Percentiles rank a stretch among this genome's conserved stretches.
Evolutionary conservation across 371 early-diverging fungal genomes (phyloP).

Genomic region (Mortierella sp.): DNA sequence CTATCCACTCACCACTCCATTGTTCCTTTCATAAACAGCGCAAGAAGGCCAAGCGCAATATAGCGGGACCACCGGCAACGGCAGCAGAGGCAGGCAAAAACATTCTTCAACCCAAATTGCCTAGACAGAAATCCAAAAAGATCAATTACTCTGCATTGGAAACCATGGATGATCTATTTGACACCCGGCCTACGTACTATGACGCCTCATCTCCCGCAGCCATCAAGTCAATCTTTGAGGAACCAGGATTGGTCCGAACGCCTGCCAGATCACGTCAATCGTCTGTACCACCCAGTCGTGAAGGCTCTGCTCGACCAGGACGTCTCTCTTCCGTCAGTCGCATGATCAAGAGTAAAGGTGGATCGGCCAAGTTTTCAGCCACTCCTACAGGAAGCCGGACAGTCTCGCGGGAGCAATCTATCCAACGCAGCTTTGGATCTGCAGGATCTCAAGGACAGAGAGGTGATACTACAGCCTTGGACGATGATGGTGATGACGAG

Average conservation of each 20-base stretch:
- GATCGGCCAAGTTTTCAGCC: constrained; percentile 32
- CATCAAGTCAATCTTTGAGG: constrained; percentile 50
- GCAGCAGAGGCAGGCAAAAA: constrained; percentile 85
- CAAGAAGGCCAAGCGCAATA: constrained; percentile 53
- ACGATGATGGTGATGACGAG: constrained; percentile 43
- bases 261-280: constrained; percentile 45
- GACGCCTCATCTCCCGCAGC: constrained; percentile 27
- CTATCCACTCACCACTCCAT: constrained; percentile 6
- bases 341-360: constrained; percentile 48
- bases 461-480: constrained; percentile 9
- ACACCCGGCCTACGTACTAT: constrained; percentile 47
- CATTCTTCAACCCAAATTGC: constrained; percentile 67
- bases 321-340: constrained; percentile 41
- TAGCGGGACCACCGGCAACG: constrained; percentile 55
- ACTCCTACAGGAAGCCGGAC: constrained; percentile 51
- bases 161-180: constrained; percentile 70
- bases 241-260: constrained; percentile 32
- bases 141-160: constrained; percentile 89
- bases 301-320: constrained; percentile 42
- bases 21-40: constrained; percentile 22
- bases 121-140: constrained; percentile 78
- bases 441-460: constrained; percentile 1
- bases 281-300: constrained; percentile 38
- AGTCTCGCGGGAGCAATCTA: constrained; percentile 58
- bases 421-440: constrained; percentile 32